Base-by-base conservation (phyloP, 805 yeast genomes). In the Nakazawaea wickerhamii region DNA sequence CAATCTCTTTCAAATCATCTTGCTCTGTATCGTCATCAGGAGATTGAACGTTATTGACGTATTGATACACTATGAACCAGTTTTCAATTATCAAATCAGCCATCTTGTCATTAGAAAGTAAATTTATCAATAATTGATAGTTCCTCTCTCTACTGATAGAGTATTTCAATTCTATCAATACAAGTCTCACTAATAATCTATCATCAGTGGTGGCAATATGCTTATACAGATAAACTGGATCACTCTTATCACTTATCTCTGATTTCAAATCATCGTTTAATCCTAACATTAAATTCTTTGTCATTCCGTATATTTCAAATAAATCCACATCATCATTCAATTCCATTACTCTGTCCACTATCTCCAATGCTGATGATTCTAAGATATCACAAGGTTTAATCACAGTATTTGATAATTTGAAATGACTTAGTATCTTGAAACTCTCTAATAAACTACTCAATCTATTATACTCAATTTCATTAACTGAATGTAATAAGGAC, bases 11-110 rank as follows among this genome's bases (percentile, higher is more conserved):
- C 11, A 27, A 14, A 3, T 26, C 14, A 9, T 19, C 32, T 1
- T 35, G 36, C 2, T 22, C 32, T 6, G 17, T 21, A 5, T 18
- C 28, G 9, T 20, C 38, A 4, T 25, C 38, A 7, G 14, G 13
- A 7, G 17, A 23, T 13, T n/a, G 15, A 13, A 15, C 25, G 21
- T 18, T 11, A 13, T 15, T 19, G 13, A 36, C 30, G 19, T 37
- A 42, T 17, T 42, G 45, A 17, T 31, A 42, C 5, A 42, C 11
- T 5, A 42, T 20, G 5, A 42, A 26, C 45, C 45, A 42, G 19
- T 42, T 36, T 14, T 36, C 41, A n/a, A 26, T n/a, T 21, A 42
- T 10, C n/a, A 42, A 13, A 10, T 36, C 38, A 5, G 23, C 9
- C 17, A 43, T 38, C 14, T 22, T 17, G 6, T n/a, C n/a, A 23